Conservation (phyloP, 2,329 filamentous ascomycete genomes). For the Laburnicola sp. region DNA sequence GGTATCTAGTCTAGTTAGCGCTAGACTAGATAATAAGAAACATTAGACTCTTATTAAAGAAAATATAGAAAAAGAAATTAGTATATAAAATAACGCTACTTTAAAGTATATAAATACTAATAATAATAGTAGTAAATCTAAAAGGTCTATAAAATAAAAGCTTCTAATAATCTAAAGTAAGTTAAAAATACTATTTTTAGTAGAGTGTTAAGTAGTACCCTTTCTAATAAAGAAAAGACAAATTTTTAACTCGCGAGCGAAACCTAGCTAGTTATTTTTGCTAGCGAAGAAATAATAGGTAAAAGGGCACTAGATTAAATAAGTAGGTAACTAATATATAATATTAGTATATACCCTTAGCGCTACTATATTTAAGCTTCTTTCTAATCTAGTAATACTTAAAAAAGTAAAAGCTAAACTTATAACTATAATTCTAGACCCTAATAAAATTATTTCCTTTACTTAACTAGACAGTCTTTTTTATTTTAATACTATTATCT, state of each 20-base stretch:
- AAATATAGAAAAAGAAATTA: no score
- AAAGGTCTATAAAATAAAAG: background rate
- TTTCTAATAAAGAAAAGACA: constrained; percentile 3
- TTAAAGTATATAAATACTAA: no score
- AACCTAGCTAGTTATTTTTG: constrained; percentile 5
- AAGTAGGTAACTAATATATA: background rate
- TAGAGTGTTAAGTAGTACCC: background rate
- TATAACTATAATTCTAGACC: constrained; percentile 2
- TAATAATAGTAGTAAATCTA: background rate
- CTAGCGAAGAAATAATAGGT: background rate
- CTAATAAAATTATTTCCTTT: background rate
- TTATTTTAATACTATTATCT: background rate
- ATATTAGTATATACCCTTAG: background rate
- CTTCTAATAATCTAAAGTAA: background rate
- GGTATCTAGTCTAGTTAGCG: no score
- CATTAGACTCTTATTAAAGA: no score
- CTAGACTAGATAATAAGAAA: no score
- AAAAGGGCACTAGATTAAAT: background rate
- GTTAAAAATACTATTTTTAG: constrained; percentile 5
- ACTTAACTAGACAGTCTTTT: background rate
- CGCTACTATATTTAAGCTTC: constrained; percentile 4
- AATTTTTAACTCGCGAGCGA: background rate
- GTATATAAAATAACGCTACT: no score
- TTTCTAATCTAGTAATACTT: background rate
- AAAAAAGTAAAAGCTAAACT: constrained; percentile 4